These are phyloP conservation scores for Casuarina glauca DNA, from an alignment of 306 rosid species.

Conservation along the genomic window DNA sequence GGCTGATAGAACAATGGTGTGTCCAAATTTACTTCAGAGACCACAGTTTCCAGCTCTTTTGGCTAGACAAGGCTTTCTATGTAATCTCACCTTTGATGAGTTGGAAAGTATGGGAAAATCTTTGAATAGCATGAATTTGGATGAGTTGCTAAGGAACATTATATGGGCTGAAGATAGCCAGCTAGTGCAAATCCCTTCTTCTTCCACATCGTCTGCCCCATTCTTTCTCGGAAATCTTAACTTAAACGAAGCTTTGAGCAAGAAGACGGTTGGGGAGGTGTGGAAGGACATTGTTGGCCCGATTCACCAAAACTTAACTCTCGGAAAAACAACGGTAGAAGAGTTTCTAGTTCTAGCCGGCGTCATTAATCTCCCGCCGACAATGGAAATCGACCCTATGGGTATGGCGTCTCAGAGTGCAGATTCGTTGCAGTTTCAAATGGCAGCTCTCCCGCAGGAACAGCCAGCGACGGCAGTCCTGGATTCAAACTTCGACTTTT, in stretches of 20 bases:
- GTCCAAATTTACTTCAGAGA: conserved; percentile 33
- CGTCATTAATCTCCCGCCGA: conserved; percentile 10
- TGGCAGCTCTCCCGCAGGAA: conserved; percentile 17
- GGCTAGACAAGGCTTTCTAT: conserved; percentile 23
- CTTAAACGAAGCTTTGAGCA: conserved; percentile 29
- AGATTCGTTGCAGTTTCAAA: conserved; percentile 49
- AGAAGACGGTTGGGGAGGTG: conserved; percentile 24
- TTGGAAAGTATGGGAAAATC: conserved; percentile 32
- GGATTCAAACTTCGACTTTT: conserved; percentile 15
- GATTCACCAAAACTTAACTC: conserved; percentile 24
- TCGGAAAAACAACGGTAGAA: conserved; percentile 29
- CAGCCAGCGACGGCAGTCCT: not conserved
- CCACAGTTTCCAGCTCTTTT: conserved; percentile 21
- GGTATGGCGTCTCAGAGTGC: conserved; percentile 29
- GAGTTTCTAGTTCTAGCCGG: conserved; percentile 32
- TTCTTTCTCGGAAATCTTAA: conserved; percentile 24
- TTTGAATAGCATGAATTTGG: conserved; percentile 31
- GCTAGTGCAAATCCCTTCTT: conserved; percentile 37
- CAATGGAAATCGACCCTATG: conserved; percentile 34
- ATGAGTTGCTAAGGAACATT: conserved; percentile 38
- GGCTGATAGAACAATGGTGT: conserved; percentile 30
- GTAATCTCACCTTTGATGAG: conserved; percentile 35
- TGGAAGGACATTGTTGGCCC: conserved; percentile 28
- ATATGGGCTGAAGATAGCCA: conserved; percentile 33
- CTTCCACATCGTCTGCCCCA: conserved; percentile 33